Conservation (phyloP, 2,329 filamentous ascomycete species). For the Alternaria longipes region DNA sequence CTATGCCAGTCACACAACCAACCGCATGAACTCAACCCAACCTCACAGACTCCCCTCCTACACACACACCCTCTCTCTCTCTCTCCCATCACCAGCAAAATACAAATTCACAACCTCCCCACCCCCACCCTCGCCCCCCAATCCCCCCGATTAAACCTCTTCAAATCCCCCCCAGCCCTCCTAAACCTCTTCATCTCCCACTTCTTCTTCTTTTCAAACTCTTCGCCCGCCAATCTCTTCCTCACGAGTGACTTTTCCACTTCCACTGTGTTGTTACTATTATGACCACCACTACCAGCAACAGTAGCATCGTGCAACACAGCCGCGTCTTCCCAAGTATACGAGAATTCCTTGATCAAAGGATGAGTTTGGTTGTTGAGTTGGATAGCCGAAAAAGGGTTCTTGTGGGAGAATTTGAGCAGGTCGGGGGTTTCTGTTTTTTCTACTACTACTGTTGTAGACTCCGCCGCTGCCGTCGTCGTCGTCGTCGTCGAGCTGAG, state of each 20-base stretch:
- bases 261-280: neutral
- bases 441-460: neutral
- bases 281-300: slow-evolving; percentile 18
- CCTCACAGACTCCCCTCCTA: too few species aligned
- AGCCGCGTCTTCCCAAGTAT: slow-evolving; percentile 40
- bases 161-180: slow-evolving; percentile 43
- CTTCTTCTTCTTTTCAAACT: slow-evolving; percentile 37
- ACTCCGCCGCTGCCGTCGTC: neutral
- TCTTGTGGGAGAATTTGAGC: slow-evolving; percentile 39
- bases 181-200: slow-evolving; percentile 50
- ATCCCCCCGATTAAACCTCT: slow-evolving; percentile 48
- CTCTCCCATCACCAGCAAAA: too few species aligned
- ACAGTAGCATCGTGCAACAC: slow-evolving; percentile 35
- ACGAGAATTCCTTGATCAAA: slow-evolving; percentile 43
- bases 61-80: too few species aligned
- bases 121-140: slow-evolving; percentile 50
- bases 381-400: slow-evolving; percentile 39
- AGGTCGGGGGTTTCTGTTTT: slow-evolving; percentile 29
- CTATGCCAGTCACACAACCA: neutral
- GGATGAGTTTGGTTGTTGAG: slow-evolving; percentile 36
- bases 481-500: slow-evolving; percentile 21
- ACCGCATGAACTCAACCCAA: neutral
- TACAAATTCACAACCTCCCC: slow-evolving; percentile 34
- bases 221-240: slow-evolving; percentile 38
- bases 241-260: slow-evolving; percentile 27